A percentile compares a stretch with the other conserved stretches of the same genome.
phyloP scores from a whole-genome alignment of 352 stramenopile species.

The Elongisporangium senticosum region DNA sequence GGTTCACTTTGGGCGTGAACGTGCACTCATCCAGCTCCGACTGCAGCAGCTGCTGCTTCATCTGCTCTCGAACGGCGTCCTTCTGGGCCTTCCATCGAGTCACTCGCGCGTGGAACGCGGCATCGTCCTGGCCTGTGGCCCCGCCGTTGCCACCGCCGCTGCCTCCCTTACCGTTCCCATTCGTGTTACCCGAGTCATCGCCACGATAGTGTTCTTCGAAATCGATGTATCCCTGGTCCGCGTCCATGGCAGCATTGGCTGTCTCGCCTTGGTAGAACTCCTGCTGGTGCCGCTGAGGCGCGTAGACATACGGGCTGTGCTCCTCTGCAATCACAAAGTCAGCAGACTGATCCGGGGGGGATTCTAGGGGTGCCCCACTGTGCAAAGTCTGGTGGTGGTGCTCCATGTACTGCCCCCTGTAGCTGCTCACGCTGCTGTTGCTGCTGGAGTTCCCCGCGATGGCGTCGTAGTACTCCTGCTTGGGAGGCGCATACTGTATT shows the following conservation, averaged over 20 bases:
- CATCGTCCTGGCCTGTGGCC: constrained; percentile 23
- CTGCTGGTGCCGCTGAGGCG: constrained; percentile 13
- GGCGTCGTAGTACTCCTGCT: background rate
- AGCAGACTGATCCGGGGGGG: background rate
- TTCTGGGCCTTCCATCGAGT: constrained; percentile 79
- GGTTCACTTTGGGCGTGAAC: constrained; percentile 67
- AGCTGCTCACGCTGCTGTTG: constrained; percentile 4
- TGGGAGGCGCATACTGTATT: background rate
- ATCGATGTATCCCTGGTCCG: constrained; percentile 35
- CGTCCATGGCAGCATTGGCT: constrained; percentile 2
- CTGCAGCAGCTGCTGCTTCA: constrained; percentile 77
- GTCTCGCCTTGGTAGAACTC: background rate
- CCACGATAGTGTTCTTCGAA: constrained; percentile 42
- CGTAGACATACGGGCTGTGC: constrained; percentile 20
- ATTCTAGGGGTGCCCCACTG: background rate
- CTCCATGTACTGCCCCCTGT: background rate
- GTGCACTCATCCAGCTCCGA: constrained; percentile 73
- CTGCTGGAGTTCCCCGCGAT: background rate
- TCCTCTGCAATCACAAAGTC: background rate
- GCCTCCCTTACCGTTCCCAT: constrained; percentile 1
- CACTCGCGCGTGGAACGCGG: constrained; percentile 63
- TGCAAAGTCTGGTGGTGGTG: background rate
- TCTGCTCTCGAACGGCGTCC: constrained; percentile 63
- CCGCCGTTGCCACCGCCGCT: constrained; percentile 3
- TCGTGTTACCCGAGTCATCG: constrained; percentile 11